Evolutionary conservation across 1,284 basidiomycete genomes (phyloP), one percentile per base, ranked within the genome.

Genomic region (Athelia sp.): DNA sequence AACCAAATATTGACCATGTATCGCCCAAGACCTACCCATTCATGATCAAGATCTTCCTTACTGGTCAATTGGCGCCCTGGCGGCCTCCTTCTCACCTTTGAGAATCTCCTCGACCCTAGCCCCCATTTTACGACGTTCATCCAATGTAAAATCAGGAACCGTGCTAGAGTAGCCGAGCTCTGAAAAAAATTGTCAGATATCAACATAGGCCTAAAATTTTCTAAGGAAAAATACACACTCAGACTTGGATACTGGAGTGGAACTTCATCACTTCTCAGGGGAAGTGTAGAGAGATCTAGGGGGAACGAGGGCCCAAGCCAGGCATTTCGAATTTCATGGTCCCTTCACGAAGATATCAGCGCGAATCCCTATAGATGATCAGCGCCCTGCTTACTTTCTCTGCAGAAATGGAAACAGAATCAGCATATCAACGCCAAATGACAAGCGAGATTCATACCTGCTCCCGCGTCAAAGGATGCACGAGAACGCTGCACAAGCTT

Each of bases 221-320:
- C n/a, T n/a, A 47, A 45, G 26, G 19, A 31, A 50, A 17, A 26
- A 18, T 14, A 68, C 79, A 51, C 59, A 88, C 87, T 81, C 43
- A 89, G 71, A 51, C 76, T 81, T 1, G 79, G 66, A 53, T 89
- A 90, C 58, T 89, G 86, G n/a, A 81, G 54, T 0, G 84, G 86
- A n/a, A 87, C 56, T 2, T 76, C 65, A 1, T 78, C 74, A 38
- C 62, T 71, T 44, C 63, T 60, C 18, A 80, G 49, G 0, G 81
- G 78, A 15, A 89, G 72, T 6, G 56, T 66, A 8, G 74, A 72
- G 3, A 87, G 71, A 58, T 89, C 81, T 11, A 89, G 69, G 4
- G 83, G 82, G 64, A 74, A 83, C 1, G 84, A 64, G 19, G 81
- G 76, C 0, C 87, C 86, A 22, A 90, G 76, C 87, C 86, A 90